Base-by-base conservation (phyloP, 2,329 filamentous ascomycete genomes). In the Cladosporium phlei region DNA sequence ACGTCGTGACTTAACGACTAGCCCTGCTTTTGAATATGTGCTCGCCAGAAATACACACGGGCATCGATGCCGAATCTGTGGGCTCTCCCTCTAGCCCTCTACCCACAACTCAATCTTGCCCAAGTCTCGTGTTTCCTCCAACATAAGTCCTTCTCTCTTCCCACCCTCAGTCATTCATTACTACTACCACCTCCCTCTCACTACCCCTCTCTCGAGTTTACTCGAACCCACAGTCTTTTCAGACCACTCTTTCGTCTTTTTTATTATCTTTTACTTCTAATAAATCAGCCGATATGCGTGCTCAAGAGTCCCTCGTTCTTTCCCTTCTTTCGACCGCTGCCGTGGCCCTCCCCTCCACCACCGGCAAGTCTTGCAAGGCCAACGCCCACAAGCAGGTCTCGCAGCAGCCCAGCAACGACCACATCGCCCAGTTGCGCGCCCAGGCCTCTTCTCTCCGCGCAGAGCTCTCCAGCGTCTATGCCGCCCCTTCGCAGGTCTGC, bases 281-380 rank as follows among this genome's bases (percentile, higher is more conserved):
- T 45, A 45, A 37, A 29, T 14, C 32, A 45, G 42, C 21, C 33
- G 14, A 17, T 12, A 45, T 45, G 42, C 42, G 42, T 37, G 32
- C 32, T 19, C 22, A 45, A 17, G 42, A 45, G 42, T 45, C 42
- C 21, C 42, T 45, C 42, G 42, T 33, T 29, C 16, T 37, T 28
- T 45, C 42, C 32, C 42, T 45, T 28, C 42, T 45, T 17, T 24
- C 42, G 17, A 35, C 42, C 42, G 42, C 42, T n/a, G 42, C 42
- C 16, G 42, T 35, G 17, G 42, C 42, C 17, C 14, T 28, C 16
- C 42, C 42, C 22, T 34, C 42, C 16, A 16, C 21, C 42, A 37
- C 24, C 8, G 42, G 29, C 30, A 34, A 34, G 22, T 20, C 39
- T 16, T 43, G 39, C 39, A 32, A 32, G 28, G 39, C 39, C 7